Percentiles rank a stretch among this genome's conserved stretches.
phyloP scores from a whole-genome alignment of 2,329 filamentous ascomycete species.

The Fonsecaea nubica region DNA sequence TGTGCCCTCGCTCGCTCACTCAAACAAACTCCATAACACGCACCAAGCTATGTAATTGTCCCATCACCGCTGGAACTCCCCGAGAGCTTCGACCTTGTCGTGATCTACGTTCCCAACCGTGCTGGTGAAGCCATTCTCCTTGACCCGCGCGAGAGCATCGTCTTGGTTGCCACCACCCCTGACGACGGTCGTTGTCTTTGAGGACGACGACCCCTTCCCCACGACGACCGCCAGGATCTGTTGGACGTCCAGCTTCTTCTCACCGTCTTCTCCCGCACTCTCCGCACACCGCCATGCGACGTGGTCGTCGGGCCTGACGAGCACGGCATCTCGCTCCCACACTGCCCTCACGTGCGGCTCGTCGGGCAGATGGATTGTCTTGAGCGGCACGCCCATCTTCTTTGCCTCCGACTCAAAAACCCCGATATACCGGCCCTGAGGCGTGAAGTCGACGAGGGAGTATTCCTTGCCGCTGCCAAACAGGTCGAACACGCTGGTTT shows the following conservation, averaged over 20 bases:
- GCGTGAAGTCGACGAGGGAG: slow-evolving; percentile 36
- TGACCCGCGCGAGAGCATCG: slow-evolving; percentile 1
- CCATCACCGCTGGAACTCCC: slow-evolving; percentile 5
- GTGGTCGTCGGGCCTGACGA: slow-evolving; percentile 43
- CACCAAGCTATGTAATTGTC: not conserved
- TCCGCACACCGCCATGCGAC: slow-evolving; percentile 40
- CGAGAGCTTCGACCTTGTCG: slow-evolving; percentile 18
- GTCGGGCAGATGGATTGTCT: slow-evolving; percentile 27
- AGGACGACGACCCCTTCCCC: not conserved
- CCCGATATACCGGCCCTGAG: slow-evolving; percentile 2
- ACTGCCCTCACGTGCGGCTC: slow-evolving; percentile 39
- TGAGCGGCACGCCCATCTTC: slow-evolving; percentile 35
- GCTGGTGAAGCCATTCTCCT: slow-evolving; percentile 21
- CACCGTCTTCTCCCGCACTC: not conserved
- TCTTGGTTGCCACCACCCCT: not conserved
- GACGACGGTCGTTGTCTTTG: no score
- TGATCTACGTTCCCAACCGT: slow-evolving; percentile 30
- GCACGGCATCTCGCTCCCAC: slow-evolving; percentile 42
- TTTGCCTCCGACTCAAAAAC: slow-evolving; percentile 13
- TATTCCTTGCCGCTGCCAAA: slow-evolving; percentile 37
- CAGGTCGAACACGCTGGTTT: slow-evolving; percentile 42
- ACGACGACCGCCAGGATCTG: slow-evolving; percentile 8
- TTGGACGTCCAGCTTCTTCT: not conserved
- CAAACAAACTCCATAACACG: not conserved
- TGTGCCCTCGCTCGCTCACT: no score